A percentile compares a stretch with the other conserved stretches of the same genome.
Conservation (phyloP, 495 filamentous ascomycete genomes). For the Penicillium odoratum region DNA sequence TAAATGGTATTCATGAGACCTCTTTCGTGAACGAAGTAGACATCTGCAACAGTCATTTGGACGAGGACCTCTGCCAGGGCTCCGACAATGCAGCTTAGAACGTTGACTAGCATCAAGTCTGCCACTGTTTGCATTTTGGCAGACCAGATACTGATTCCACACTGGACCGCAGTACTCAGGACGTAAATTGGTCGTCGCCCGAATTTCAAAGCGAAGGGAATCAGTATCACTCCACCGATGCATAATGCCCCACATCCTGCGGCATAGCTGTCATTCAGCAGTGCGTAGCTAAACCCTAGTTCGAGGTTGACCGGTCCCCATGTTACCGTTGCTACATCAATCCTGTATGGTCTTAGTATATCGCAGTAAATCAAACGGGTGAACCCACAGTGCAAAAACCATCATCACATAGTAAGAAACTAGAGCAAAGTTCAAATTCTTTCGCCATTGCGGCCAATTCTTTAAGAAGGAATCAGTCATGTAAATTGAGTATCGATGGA, state of each 20-base stretch:
- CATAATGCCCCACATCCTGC: constrained; percentile 38
- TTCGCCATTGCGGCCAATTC: constrained; percentile 26
- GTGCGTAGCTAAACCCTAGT: constrained; percentile 35
- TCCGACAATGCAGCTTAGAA: constrained; percentile 37
- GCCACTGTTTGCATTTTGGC: constrained; percentile 36
- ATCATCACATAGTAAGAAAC: constrained; percentile 26
- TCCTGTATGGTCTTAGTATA: constrained; percentile 5
- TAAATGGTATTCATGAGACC: constrained; percentile 44
- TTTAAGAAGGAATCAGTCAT: neutral
- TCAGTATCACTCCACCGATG: constrained; percentile 39
- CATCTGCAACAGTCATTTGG: constrained; percentile 48
- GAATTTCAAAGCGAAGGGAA: constrained; percentile 47
- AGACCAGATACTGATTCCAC: constrained; percentile 39
- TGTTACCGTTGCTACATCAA: constrained; percentile 38
- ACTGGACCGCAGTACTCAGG: constrained; percentile 34
- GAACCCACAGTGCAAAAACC: constrained; percentile 22
- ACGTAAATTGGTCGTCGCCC: constrained; percentile 47
- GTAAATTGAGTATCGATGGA: neutral
- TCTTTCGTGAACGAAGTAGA: constrained; percentile 51
- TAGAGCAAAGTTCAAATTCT: constrained; percentile 23
- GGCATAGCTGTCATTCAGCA: constrained; percentile 43
- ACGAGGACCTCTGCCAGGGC: constrained; percentile 42
- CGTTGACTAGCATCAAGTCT: constrained; percentile 40
- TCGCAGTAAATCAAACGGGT: neutral
- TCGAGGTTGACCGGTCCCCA: constrained; percentile 42